Conservation (phyloP, 257 asterid species). For the Rauvolfia tetraphylla region DNA sequence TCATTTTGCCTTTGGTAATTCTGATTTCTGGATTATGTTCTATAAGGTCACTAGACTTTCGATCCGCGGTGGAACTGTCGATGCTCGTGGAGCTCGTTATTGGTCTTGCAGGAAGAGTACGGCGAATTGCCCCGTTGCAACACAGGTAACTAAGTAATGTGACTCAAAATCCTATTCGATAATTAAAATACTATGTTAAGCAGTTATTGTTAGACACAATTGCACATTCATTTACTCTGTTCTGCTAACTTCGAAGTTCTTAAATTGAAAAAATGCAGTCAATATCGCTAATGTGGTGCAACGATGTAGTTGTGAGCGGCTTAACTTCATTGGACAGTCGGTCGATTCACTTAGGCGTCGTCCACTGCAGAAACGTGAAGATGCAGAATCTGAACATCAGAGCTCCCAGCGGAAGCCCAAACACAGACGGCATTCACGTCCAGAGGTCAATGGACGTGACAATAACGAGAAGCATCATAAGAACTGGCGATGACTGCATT, state of each 20-base stretch:
- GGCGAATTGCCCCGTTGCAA: slow-evolving; percentile 52
- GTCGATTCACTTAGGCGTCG: slow-evolving; percentile 45
- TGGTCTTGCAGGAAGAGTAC: slow-evolving; percentile 51
- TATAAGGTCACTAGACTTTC: slow-evolving; percentile 53
- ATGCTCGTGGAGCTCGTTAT: slow-evolving; percentile 54
- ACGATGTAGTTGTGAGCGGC: slow-evolving; percentile 41
- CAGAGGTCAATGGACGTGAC: slow-evolving; percentile 42
- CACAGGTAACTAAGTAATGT: slow-evolving; percentile 41
- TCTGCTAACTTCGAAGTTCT: too few species aligned
- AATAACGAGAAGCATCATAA: slow-evolving; percentile 33
- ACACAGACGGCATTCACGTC: slow-evolving; percentile 69
- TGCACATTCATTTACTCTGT: too few species aligned
- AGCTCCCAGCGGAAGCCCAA: slow-evolving; percentile 72
- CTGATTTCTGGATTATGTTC: slow-evolving; percentile 59
- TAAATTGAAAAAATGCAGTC: slow-evolving; percentile 37
- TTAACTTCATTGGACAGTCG: slow-evolving; percentile 51
- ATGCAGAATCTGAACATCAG: slow-evolving; percentile 41
- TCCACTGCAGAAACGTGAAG: slow-evolving; percentile 37
- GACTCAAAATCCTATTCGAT: too few species aligned
- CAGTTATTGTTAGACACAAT: too few species aligned
- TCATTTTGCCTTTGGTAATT: slow-evolving; percentile 38
- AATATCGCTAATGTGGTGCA: slow-evolving; percentile 51
- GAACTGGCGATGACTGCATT: slow-evolving; percentile 73
- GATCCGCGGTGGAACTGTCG: slow-evolving; percentile 57
- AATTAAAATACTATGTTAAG: too few species aligned